Conservation (phyloP, 163 green algal species). For the Scenedesmus sp. region DNA sequence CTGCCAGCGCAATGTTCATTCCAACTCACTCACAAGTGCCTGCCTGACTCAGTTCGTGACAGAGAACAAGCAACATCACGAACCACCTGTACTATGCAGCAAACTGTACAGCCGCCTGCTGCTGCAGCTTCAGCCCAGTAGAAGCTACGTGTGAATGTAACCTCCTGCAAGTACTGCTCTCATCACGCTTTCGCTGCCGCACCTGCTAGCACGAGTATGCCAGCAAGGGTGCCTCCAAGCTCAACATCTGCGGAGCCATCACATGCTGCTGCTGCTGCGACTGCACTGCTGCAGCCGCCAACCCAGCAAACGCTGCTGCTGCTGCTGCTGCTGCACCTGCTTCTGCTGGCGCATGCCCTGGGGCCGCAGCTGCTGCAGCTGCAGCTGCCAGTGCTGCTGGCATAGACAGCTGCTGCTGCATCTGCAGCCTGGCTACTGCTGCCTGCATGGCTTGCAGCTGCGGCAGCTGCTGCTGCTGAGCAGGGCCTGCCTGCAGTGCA, state of each 20-base stretch:
- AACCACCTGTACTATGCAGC: no score
- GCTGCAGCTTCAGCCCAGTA: no score
- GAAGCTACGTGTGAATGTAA: no score
- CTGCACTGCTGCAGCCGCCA: not conserved
- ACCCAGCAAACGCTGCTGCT: not conserved
- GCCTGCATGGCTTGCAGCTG: not conserved
- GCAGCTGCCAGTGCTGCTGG: not conserved
- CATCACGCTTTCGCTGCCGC: not conserved
- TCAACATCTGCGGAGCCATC: slow-evolving; percentile 10
- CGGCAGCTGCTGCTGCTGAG: not conserved
- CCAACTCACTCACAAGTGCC: no score
- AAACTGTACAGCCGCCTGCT: no score
- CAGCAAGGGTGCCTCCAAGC: slow-evolving; percentile 13
- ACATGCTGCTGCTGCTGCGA: not conserved
- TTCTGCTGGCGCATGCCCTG: not conserved
- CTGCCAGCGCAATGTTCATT: no score
- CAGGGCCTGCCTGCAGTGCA: not conserved
- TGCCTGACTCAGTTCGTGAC: no score
- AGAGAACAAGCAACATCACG: no score
- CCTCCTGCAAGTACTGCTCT: not conserved
- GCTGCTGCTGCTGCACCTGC: not conserved
- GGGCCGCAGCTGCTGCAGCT: not conserved
- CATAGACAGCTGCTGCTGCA: not conserved
- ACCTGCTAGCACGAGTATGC: slow-evolving; percentile 9
- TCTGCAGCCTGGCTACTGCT: not conserved